Evolutionary conservation across 345 rosid genomes (phyloP), one percentile per base, ranked within the genome.

Genomic region (Mallotus nudiflorus): DNA sequence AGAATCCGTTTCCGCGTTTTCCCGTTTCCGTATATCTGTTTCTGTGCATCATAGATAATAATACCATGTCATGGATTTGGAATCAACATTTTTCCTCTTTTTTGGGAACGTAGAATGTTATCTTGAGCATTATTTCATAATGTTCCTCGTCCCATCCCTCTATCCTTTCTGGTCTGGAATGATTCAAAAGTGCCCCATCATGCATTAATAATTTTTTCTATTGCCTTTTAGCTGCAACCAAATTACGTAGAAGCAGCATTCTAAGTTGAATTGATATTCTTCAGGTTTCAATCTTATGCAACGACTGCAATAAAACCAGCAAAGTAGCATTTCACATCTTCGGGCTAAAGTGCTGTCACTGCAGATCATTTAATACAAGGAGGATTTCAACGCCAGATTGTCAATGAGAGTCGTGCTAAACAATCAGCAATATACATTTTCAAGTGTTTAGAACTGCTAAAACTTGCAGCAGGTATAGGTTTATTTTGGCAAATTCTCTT

Each of bases 201-300:
- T 33, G 6, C 37, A 2, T 6, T 33, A 6, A 3, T 42, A 5
- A 1, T 42, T 51, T 22, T 27, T 35, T 35, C 48, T 1, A 9
- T 27, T 9, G 25, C 24, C 40, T 62, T 10, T n/a, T 3, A 27
- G 61, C 62, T 37, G 18, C n/a, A 25, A 51, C 19, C 39, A 61
- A 63, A 29, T n/a, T 64, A 14, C 55, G 20, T 28, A 4, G 45
- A 57, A 63, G 24, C 29, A 9, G 22, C 40, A 22, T 20, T 54
- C n/a, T n/a, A n/a, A n/a, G n/a, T n/a, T n/a, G n/a, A n/a, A n/a
- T n/a, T 39, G 19, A 27, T 62, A 45, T 68, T 31, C 28, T 76
- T 37, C 83, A 90, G 92, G 94, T 90, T 74, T 20, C 85, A 2
- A 87, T 87, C 67, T 93, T 90, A 44, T 90, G 96, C 82, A 90